These are phyloP conservation scores for Phaeomoniella chlamydospora DNA, from an alignment of 2,329 filamentous ascomycete species.

Conservation along the genomic window DNA sequence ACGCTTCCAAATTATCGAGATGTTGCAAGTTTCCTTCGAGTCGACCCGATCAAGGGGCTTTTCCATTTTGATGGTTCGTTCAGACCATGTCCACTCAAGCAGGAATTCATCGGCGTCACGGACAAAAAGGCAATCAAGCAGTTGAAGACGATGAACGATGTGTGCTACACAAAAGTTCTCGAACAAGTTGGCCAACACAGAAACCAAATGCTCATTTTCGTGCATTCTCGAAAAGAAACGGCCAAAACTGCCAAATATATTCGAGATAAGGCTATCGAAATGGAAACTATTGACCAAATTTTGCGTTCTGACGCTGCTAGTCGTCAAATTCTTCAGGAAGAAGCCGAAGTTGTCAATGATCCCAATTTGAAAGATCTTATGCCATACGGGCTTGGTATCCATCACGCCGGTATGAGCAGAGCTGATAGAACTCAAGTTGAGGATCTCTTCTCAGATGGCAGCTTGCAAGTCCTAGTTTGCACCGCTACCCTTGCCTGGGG, in stretches of 20 bases:
- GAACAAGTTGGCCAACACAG: constrained; percentile 87
- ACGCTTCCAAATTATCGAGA: constrained; percentile 94
- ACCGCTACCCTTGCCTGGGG: constrained; percentile 98
- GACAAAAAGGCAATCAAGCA: constrained; percentile 99
- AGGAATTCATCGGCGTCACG: constrained; percentile 94
- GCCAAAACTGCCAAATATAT: constrained; percentile 95
- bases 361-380: constrained; percentile 83
- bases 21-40: constrained; percentile 87
- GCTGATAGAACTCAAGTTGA: constrained; percentile 92
- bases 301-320: constrained; percentile 84
- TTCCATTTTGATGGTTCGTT: constrained; percentile 96
- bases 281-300: constrained; percentile 94
- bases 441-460: constrained; percentile 80
- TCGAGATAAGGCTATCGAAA: constrained; percentile 88
- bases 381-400: constrained; percentile 94
- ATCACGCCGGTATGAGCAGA: constrained; percentile 93
- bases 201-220: constrained; percentile 98
- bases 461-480: constrained; percentile 89
- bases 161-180: constrained; percentile 93
- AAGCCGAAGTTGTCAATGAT: constrained; percentile 70
- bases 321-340: constrained; percentile 73
- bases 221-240: constrained; percentile 95
- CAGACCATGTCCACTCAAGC: constrained; percentile 82
- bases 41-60: constrained; percentile 69
- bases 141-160: constrained; percentile 97